A percentile compares a stretch with the other conserved stretches of the same genome.
phyloP scores from a whole-genome alignment of 192 early-diverging fungal genomes.

The Backusella circina region DNA sequence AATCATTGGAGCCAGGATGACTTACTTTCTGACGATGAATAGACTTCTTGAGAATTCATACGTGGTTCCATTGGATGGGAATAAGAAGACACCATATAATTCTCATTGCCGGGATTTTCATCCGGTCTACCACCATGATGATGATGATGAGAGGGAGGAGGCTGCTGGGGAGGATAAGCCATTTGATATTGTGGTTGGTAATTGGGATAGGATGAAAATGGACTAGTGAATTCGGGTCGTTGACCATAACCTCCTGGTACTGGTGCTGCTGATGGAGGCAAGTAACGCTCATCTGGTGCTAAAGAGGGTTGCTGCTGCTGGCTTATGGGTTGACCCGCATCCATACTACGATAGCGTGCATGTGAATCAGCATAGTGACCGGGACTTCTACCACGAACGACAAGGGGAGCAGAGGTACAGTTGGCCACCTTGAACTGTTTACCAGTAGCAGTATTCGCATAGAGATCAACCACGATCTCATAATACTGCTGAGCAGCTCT shows the following conservation, averaged over 20 bases:
- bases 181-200: background rate
- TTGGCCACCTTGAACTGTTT: constrained; percentile 52
- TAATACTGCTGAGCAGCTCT: constrained; percentile 90
- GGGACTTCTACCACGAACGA: constrained; percentile 86
- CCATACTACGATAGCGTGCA: constrained; percentile 25
- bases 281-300: background rate
- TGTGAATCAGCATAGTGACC: constrained; percentile 75
- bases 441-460: constrained; percentile 62
- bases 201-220: background rate
- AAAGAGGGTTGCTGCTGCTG: background rate
- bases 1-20: background rate
- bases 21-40: background rate
- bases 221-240: background rate
- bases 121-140: background rate
- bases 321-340: background rate
- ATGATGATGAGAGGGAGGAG: no score
- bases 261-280: background rate
- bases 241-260: background rate
- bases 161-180: background rate
- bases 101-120: background rate
- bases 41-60: background rate
- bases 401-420: constrained; percentile 67
- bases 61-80: background rate
- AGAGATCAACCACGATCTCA: constrained; percentile 67
- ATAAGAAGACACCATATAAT: background rate